Base-by-base conservation (phyloP, 2,329 filamentous ascomycete species). In the Xylariaceae sp. region DNA sequence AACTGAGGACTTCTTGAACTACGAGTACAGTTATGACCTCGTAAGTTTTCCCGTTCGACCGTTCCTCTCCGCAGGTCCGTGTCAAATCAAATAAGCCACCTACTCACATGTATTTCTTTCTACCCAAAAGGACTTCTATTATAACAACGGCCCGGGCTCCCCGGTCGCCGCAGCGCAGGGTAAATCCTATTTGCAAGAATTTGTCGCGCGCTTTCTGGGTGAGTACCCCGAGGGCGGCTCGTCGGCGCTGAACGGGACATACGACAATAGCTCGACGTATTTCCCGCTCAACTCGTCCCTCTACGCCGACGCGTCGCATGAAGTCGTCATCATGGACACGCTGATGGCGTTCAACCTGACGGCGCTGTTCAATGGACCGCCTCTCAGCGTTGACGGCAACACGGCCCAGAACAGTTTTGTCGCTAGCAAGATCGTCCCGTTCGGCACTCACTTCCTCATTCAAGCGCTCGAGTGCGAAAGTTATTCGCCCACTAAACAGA, bases 251-350 rank as follows among this genome's bases (percentile, higher is more conserved):
- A 63, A 65, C 52, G 39, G 53, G 47, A 64, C 59, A 0, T 70
- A 63, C 34, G 69, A 71, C 54, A 66, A 68, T 50, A 61, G 60
- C 10, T 56, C 61, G 1, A 71, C 67, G 1, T 71, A 63, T 56
- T 72, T 71, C 52, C 68, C 68, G 2, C 62, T 72, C 8, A 63
- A 67, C 45, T 67, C 71, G 52, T 67, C 64, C 34, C 69, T 71
- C 43, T 71, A 66, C 40, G 63, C 64, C 16, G 63, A 71, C 38
- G 68, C 69, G 12, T 71, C 69, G 5, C 69, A 71, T 49, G 69
- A 72, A 51, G 69, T 71, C 7, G 61, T 65, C 17, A 56, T 65
- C 8, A 48, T 65, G 5, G 59, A 65, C 37, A 50, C 56, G 6
- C 55, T 65, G 10, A 60, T 51, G 6, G 62, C 62, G 6, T 65